These are phyloP conservation scores for Aspergillus sp. DNA, from an alignment of 2,329 filamentous ascomycete species.

Conservation along the genomic window DNA sequence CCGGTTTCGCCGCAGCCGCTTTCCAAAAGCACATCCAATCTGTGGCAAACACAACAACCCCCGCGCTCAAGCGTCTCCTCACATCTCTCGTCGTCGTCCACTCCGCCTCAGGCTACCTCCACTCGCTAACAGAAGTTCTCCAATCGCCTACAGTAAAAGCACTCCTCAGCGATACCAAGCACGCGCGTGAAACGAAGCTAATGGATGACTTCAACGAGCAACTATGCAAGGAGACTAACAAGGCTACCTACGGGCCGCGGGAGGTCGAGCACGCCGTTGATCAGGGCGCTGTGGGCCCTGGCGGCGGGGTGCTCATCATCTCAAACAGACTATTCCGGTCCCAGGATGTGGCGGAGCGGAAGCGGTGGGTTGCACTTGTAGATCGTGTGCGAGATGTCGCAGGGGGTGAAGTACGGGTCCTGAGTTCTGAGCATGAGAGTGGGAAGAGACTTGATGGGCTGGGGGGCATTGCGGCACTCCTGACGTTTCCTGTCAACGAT, in stretches of 20 bases:
- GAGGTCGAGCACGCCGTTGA: conserved; percentile 81
- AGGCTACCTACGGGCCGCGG: conserved; percentile 83
- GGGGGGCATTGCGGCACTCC: conserved; percentile 82
- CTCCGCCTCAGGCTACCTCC: conserved; percentile 79
- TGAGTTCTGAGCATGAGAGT: conserved; percentile 93
- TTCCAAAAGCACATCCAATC: conserved; percentile 74
- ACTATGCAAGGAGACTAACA: conserved; percentile 78
- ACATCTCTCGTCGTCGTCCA: conserved; percentile 68
- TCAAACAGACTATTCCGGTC: conserved; percentile 86
- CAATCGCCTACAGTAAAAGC: conserved; percentile 74
- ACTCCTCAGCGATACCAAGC: conserved; percentile 82
- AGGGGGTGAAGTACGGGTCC: conserved; percentile 82
- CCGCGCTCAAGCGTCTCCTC: conserved; percentile 66
- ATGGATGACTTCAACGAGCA: conserved; percentile 82
- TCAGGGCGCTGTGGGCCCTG: conserved; percentile 83
- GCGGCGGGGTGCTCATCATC: conserved; percentile 80
- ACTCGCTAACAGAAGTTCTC: conserved; percentile 84
- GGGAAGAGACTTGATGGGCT: conserved; percentile 79
- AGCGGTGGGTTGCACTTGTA: conserved; percentile 79
- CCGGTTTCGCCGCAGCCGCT: conserved; percentile 79
- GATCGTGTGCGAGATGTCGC: conserved; percentile 78
- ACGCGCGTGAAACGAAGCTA: conserved; percentile 74
- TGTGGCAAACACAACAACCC: conserved; percentile 61
- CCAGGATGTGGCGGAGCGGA: conserved; percentile 72
- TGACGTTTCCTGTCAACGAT: conserved; percentile 87